Base-by-base conservation (phyloP, 306 rosid genomes). In the Styphnolobium japonicum region DNA sequence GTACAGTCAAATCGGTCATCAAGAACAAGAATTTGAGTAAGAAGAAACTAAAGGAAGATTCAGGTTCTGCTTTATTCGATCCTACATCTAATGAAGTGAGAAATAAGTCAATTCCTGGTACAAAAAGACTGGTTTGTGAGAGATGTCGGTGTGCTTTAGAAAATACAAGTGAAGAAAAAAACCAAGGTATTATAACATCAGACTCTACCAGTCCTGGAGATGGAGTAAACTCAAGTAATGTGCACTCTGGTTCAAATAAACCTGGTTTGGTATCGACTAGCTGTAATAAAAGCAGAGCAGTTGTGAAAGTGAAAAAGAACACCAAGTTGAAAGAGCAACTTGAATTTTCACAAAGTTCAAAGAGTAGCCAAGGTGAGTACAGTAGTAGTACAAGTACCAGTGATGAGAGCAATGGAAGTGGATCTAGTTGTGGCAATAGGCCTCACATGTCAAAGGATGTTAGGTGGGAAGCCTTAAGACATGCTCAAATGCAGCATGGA, bases 401-500 rank as follows among this genome's bases (percentile, higher is more conserved):
- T 76, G 98, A 91, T 42, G 98, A 92, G 67, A 92, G 98, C 84
- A 92, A 87, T 87, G 65, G 78, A 34, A 93, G 91, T 74, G 91
- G 98, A 48, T 89, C 94, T 60, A 95, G 96, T 83, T 92, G 86
- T 79, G 89, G 98, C 70, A 91, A 89, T 73, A 92, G 97, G 85
- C 98, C 98, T 83, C 98, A 95, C 89, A 95, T 95, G 98, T 91
- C 98, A 21, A 95, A 95, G 87, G 98, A 95, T 81, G 89, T 89
- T 42, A 81, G 98, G 78, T 95, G 98, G 98, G 94, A 85, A 83
- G 98, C 98, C 73, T 81, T 92, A 61, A 90, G 88, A 37, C 92
- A 81, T 57, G 93, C 86, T 64, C 82, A 73, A 67, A 69, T 87
- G 88, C 94, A 86, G 85, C 80, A 91, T 73, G 97, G 98, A 72